Evolutionary conservation across 2,329 filamentous ascomycete genomes (phyloP), one percentile per base, ranked within the genome.

Genomic region (Lachnellula occidentalis): DNA sequence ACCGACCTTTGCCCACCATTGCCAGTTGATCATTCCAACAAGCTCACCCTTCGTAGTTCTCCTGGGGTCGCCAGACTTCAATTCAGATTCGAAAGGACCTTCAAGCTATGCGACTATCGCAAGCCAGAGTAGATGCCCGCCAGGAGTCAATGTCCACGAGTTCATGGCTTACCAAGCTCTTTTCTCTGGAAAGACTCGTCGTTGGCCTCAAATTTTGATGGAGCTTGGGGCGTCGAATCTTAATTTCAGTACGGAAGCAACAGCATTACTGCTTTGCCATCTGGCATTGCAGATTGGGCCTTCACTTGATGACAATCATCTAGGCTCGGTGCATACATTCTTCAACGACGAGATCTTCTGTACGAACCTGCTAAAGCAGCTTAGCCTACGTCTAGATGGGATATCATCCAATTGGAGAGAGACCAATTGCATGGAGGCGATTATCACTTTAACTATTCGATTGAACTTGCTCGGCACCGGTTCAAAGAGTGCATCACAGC

Each of bases 371-470:
- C 45, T 76, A 0, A 66, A 76, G 0, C 75, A 81, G 36, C 63
- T 88, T 0, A 59, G 70, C 1, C 55, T 66, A n/a, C 74, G 75
- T 1, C 54, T 87, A 0, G 62, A 70, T 0, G 62, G 66, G 0
- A 76, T 88, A 7, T 63, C 66, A 0, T 66, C 70, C 0, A 87
- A 82, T 45, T 86, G 82, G 78, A 74, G 82, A 0, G 84, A 88
- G 57, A 71, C 69, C 0, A 67, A 79, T 50, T 73, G 75, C 14
- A 86, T 88, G 81, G 76, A 81, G 4, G 72, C 77, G 0, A 51
- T 86, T 1, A 73, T 86, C 5, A 78, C 74, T 0, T 60, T 87
- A 0, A 61, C 72, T 0, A 63, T 82, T 0, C 74, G 79, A 2
- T 61, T 67, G 1, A 73, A 62, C 50, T 59, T 47, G 21, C 61